Evolutionary conservation across 805 yeast species (phyloP), one percentile per base, ranked within the genome.

Genomic region (Blastobotrys chiropterorum): DNA sequence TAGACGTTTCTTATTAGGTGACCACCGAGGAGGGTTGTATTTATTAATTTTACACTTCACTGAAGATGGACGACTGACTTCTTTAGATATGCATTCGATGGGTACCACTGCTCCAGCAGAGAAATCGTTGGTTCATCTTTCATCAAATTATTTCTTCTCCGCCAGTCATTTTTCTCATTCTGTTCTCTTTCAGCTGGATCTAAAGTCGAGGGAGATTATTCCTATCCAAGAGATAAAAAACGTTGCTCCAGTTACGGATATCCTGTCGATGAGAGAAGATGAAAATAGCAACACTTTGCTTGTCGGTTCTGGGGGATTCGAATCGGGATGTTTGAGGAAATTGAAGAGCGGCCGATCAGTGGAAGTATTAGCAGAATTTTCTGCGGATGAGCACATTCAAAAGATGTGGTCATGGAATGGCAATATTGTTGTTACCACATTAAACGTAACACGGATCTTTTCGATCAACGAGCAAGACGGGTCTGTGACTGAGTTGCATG

Each of bases 121-220:
- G 45, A 6, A 41, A 38, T n/a, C 42, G 8, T 11, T 54, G 4
- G 46, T 52, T 13, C 57, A 54, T 34, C 22, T 54, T 7, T 49
- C 53, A n/a, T 30, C 53, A 2, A 42, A 43, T 13, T 52, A 44
- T 14, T 54, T 54, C 40, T 54, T 54, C 31, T 53, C 48, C 5
- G 41, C 55, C 26, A 52, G 55, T 40, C 47, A 44, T 21, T 15
- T 38, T 13, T 34, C 47, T 1, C 22, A 41, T 17, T 42, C 55
- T 2, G 46, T 42, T 8, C 41, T 54, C 19, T 46, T 54, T 38
- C 31, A 46, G 41, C 38, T 54, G 4, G 52, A 52, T n/a, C 16
- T 45, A 11, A 40, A 20, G 2, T 8, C 19, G 4, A 21, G 38
- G 5, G 5, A 11, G 20, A 39, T 44, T 8, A 6, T 21, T 13